These are phyloP conservation scores for Ploettnerulaceae sp. DNA, from an alignment of 2,329 filamentous ascomycete genomes.

Conservation along the genomic window DNA sequence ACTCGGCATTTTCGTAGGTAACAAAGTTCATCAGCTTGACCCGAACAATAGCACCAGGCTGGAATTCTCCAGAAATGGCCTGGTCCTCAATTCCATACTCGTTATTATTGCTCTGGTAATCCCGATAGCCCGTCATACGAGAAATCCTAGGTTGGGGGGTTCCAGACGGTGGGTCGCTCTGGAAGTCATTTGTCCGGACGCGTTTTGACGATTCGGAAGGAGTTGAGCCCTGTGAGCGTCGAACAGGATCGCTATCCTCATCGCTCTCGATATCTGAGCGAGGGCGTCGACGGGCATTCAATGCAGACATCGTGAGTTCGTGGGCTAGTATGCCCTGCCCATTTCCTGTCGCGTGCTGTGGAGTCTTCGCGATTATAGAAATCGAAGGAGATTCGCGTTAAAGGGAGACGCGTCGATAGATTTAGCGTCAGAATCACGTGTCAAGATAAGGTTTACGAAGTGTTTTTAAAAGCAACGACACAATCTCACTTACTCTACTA, in stretches of 20 bases:
- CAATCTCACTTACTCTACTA: no score
- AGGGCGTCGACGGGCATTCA: conserved; percentile 14
- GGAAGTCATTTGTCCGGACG: conserved; percentile 21
- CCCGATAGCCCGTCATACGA: background rate
- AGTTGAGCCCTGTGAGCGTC: conserved; percentile 20
- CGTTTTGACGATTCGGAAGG: conserved; percentile 27
- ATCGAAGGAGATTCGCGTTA: no score
- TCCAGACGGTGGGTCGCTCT: conserved; percentile 13
- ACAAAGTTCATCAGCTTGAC: conserved; percentile 87
- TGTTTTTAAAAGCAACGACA: no score
- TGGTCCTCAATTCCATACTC: conserved; percentile 13
- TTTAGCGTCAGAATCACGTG: no score
- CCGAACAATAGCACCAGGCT: conserved; percentile 72
- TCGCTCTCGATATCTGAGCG: conserved; percentile 28
- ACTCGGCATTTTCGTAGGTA: conserved; percentile 89
- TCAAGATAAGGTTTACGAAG: no score
- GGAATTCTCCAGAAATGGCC: conserved; percentile 4
- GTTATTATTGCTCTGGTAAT: conserved; percentile 1
- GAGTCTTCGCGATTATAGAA: no score
- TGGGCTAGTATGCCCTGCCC: no score
- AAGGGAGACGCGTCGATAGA: no score
- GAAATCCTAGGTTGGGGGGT: conserved; percentile 8
- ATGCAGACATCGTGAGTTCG: background rate
- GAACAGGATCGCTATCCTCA: conserved; percentile 21
- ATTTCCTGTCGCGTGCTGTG: no score